Percentiles rank a stretch among this genome's conserved stretches.
Conservation (phyloP, 257 asterid species). For the Prunella vulgaris region DNA sequence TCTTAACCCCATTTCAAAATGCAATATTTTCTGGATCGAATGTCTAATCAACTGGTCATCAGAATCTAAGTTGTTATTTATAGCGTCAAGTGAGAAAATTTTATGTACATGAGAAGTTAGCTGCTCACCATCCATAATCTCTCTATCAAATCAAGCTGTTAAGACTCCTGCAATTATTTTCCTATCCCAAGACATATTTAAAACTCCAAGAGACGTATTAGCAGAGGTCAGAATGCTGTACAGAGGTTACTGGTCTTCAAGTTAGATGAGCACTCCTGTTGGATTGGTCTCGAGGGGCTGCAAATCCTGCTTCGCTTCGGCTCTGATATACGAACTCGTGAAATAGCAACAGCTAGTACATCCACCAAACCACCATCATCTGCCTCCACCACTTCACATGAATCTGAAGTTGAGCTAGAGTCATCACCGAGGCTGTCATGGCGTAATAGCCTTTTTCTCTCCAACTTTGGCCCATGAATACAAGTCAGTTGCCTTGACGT, state of each 20-base stretch:
- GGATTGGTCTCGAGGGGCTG: constrained; percentile 49
- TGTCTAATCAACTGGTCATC: background rate
- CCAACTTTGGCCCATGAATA: constrained; percentile 40
- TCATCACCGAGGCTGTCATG: constrained; percentile 44
- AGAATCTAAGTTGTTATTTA: constrained; percentile 3
- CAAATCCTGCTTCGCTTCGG: constrained; percentile 75
- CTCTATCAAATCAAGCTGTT: background rate
- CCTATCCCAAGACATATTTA: constrained; percentile 16
- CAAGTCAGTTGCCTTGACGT: constrained; percentile 39
- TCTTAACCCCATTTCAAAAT: background rate
- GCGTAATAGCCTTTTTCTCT: constrained; percentile 42
- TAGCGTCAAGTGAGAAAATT: background rate
- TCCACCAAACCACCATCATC: constrained; percentile 55
- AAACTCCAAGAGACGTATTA: constrained; percentile 23
- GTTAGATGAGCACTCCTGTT: constrained; percentile 65
- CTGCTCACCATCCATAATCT: background rate
- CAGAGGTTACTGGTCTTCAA: constrained; percentile 64
- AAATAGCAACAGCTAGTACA: constrained; percentile 61
- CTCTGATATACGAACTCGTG: constrained; percentile 66
- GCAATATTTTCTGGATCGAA: background rate
- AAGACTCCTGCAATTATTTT: background rate
- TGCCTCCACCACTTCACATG: constrained; percentile 33
- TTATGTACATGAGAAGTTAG: constrained; percentile 32
- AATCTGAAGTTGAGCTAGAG: constrained; percentile 29
- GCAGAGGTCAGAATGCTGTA: constrained; percentile 68